Conservation (phyloP, 2,329 filamentous ascomycete species). For the Venturia effusa region DNA sequence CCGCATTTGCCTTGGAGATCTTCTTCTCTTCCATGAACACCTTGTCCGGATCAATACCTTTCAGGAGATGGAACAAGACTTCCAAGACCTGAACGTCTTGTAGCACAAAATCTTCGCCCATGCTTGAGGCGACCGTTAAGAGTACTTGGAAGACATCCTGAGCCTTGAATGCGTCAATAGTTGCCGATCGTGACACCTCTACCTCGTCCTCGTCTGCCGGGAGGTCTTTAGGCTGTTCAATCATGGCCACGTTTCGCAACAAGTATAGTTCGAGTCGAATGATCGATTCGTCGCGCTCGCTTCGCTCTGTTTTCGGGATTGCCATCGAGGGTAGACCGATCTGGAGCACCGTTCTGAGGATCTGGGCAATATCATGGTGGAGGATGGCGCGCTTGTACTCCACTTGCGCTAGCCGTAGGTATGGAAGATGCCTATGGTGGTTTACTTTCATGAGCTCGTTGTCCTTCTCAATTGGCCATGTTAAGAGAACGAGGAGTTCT, state of each 20-base stretch:
- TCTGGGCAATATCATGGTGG: conserved; percentile 65
- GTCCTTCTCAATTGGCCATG: conserved; percentile 82
- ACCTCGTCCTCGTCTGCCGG: conserved; percentile 80
- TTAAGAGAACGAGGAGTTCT: conserved; percentile 83
- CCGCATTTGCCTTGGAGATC: conserved; percentile 54
- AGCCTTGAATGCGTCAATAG: conserved; percentile 78
- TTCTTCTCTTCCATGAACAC: conserved; percentile 76
- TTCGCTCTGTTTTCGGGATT: conserved; percentile 62
- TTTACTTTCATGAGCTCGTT: conserved; percentile 78
- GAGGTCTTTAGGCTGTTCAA: conserved; percentile 60
- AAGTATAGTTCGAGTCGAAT: conserved; percentile 86
- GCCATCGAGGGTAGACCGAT: conserved; percentile 81
- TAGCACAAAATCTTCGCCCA: conserved; percentile 83
- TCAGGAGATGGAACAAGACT: conserved; percentile 83
- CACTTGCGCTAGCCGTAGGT: conserved; percentile 77
- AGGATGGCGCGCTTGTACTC: conserved; percentile 83
- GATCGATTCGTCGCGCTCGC: conserved; percentile 74
- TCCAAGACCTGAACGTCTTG: conserved; percentile 88
- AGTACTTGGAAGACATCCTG: conserved; percentile 85
- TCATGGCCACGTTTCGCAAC: conserved; percentile 78
- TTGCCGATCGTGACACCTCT: conserved; percentile 76
- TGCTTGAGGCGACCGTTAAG: conserved; percentile 79
- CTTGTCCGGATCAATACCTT: conserved; percentile 73
- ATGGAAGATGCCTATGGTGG: conserved; percentile 83
- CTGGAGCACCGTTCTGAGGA: conserved; percentile 72